Conservation (phyloP, 129 eudicot species). For the Chrysanthemum seticuspe region DNA sequence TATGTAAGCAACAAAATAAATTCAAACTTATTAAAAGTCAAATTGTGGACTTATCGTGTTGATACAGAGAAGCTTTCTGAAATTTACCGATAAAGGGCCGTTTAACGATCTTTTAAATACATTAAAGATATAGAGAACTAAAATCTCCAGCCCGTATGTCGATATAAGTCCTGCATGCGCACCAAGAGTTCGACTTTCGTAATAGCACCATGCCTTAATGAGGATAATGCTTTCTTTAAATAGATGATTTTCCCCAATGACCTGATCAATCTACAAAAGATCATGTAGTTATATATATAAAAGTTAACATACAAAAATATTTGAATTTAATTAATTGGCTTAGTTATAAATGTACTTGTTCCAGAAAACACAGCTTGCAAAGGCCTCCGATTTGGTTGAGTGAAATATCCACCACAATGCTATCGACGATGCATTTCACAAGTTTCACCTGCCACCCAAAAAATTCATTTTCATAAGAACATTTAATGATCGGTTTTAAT, state of each 20-base stretch:
- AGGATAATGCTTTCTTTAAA: conserved; percentile 82
- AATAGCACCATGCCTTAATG: conserved; percentile 95
- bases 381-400: conserved; percentile 87
- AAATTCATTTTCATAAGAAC: conserved; percentile 10
- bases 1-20: conserved; percentile 20
- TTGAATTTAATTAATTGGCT: too few species aligned
- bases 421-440: conserved; percentile 86
- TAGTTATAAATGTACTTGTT: conserved; percentile 48
- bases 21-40: too few species aligned
- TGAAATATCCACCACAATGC: conserved; percentile 85
- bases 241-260: conserved; percentile 75
- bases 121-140: conserved; percentile 88
- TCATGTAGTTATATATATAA: not conserved
- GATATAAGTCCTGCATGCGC: conserved; percentile 95
- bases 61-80: not conserved
- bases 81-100: conserved; percentile 90
- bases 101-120: conserved; percentile 61
- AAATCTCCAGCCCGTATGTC: conserved; percentile 94
- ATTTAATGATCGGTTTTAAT: not conserved
- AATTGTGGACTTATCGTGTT: too few species aligned
- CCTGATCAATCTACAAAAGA: conserved; percentile 62
- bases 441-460: conserved; percentile 76
- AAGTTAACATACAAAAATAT: conserved; percentile 3
- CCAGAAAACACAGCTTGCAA: conserved; percentile 86
- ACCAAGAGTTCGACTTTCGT: conserved; percentile 91